Evolutionary conservation across 441 rosid genomes (phyloP), one percentile per base, ranked within the genome.

Genomic region (Pelargonium citronellum): DNA sequence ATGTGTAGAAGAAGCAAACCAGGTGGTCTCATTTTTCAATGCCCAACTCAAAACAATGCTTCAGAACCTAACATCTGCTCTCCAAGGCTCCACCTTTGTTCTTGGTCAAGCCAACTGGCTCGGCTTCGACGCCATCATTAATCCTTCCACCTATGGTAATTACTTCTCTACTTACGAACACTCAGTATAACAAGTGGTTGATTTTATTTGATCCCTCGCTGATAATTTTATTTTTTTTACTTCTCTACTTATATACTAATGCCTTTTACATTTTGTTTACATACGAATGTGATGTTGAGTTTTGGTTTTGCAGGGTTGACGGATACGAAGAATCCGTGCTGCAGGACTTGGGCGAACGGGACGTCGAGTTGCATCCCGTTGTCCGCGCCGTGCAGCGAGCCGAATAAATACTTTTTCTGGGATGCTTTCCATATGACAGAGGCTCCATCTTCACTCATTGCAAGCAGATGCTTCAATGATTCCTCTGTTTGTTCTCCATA

Each of bases 341-440:
- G 91, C 74, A 66, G 0, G 5, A 69, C 87, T 0, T 87, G 83
- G 88, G 72, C 47, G 7, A 80, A 87, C 46, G 88, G 88, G 67
- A 85, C 79, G 1, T 78, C 82, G 1, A 71, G 37, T 16, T 85
- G 91, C 77, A 71, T 84, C 58, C 85, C 86, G 34, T 66, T 12
- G 70, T 65, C 71, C 16, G 1, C 27, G 20, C 71, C 90, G 7
- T 82, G 87, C 67, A 41, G 34, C 0, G 64, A 64, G 27, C 71
- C 73, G 1, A 22, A 78, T 47, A n/a, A 75, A 5, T 78, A 73
- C 67, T 79, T 72, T 27, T 86, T 82, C 34, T 86, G 83, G 74
- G 86, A 86, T 73, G 90, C 74, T 5, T 84, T 1, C 68, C 87
- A 84, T 41, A 75, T 75, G 24, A 80, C 85, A 0, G 87, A 84